Percentiles rank a stretch among this genome's conserved stretches.
Evolutionary conservation across 192 early-diverging fungal genomes (phyloP).

Genomic region (Phycomyces nitens): DNA sequence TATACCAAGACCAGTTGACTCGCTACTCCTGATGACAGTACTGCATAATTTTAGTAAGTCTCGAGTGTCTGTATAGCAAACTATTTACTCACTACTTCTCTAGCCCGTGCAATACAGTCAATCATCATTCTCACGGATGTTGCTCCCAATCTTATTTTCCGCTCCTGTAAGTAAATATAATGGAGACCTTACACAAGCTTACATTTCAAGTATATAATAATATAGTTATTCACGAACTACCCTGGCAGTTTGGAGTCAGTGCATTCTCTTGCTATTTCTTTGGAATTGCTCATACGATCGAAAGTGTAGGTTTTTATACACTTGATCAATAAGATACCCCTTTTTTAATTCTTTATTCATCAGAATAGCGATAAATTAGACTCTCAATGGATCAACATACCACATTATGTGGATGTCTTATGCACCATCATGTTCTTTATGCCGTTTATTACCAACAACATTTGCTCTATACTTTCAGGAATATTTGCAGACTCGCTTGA

Average conservation of each 20-base stretch:
- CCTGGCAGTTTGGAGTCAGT: conserved; percentile 32
- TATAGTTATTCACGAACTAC: conserved; percentile 27
- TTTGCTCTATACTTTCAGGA: conserved; percentile 18
- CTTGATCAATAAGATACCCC: background rate
- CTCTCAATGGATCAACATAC: conserved; percentile 16
- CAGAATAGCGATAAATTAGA: conserved; percentile 22
- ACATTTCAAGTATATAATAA: background rate
- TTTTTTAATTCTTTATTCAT: background rate
- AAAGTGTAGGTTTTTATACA: conserved; percentile 19
- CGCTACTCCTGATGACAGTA: conserved; percentile 14
- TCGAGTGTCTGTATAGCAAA: background rate
- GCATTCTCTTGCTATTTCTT: conserved; percentile 29
- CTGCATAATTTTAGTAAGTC: conserved; percentile 28
- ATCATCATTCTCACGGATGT: conserved; percentile 14
- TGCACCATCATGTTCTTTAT: conserved; percentile 5
- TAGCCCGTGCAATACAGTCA: conserved; percentile 22
- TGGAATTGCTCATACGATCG: conserved; percentile 31
- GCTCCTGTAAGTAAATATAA: conserved; percentile 15
- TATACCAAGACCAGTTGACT: conserved; percentile 30
- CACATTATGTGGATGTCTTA: conserved; percentile 7
- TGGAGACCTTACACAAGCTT: background rate
- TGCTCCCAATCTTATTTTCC: conserved; percentile 9
- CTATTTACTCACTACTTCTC: background rate
- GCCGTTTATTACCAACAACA: conserved; percentile 36
- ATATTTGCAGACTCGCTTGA: conserved; percentile 21